Evolutionary conservation across 108 stramenopile genomes (phyloP).

Genomic region (Nitzschia sp.): DNA sequence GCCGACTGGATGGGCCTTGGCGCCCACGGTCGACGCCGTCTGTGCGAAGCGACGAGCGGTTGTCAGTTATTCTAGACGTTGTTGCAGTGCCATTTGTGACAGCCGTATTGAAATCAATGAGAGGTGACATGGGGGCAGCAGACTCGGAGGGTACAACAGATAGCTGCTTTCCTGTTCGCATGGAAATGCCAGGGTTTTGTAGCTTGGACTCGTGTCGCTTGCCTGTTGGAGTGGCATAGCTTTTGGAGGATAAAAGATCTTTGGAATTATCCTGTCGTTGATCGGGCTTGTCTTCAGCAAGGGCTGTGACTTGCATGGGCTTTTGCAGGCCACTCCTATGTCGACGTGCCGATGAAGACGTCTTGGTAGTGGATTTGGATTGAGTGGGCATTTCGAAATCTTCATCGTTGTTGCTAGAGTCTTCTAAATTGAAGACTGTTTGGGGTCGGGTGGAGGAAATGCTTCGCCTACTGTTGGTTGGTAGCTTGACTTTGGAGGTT

Average conservation of each 20-base stretch:
- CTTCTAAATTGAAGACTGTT: slow-evolving; percentile 23
- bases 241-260: background rate
- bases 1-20: background rate
- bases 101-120: background rate
- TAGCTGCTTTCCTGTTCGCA: slow-evolving; percentile 55
- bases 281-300: background rate
- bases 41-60: too few relatives aligned
- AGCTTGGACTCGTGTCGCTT: slow-evolving; percentile 31
- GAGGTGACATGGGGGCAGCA: slow-evolving; percentile 59
- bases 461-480: background rate
- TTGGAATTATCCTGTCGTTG: background rate
- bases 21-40: too few relatives aligned
- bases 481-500: background rate
- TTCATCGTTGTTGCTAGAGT: slow-evolving; percentile 5
- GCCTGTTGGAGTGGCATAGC: background rate
- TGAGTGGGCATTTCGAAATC: background rate
- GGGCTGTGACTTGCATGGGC: slow-evolving; percentile 2
- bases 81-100: too few relatives aligned
- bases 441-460: slow-evolving; percentile 6
- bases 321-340: slow-evolving; percentile 2
- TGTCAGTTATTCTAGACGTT: too few relatives aligned
- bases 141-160: slow-evolving; percentile 58
- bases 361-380: background rate
- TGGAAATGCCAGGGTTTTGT: slow-evolving; percentile 37
- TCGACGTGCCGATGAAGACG: too few relatives aligned